Evolutionary conservation across 768 basidiomycete species (phyloP).

Genomic region (Agrocybe praecox): DNA sequence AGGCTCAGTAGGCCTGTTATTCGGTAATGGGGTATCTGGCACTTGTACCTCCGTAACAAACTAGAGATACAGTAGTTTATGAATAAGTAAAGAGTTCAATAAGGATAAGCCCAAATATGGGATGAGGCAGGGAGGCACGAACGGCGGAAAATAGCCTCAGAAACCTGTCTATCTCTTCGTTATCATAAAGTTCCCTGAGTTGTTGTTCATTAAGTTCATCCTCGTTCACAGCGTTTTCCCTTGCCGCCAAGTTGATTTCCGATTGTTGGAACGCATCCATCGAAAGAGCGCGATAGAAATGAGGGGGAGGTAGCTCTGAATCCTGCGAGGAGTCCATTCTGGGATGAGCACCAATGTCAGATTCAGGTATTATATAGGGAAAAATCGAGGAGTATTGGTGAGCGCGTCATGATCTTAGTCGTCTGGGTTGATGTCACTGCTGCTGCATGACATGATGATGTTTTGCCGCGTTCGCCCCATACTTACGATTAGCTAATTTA

Average conservation of each 20-base stretch:
- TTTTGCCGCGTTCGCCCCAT: not conserved
- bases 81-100: not conserved
- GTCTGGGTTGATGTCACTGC: not conserved
- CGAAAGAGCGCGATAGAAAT: slow-evolving; percentile 1
- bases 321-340: not conserved
- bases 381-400: not conserved
- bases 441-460: not conserved
- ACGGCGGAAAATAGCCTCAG: slow-evolving; percentile 61
- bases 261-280: slow-evolving; percentile 12
- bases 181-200: slow-evolving; percentile 60
- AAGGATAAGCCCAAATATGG: not conserved
- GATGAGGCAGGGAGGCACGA: not conserved
- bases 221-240: slow-evolving; percentile 7
- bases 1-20: not conserved
- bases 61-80: slow-evolving; percentile 31
- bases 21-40: slow-evolving; percentile 19
- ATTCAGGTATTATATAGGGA: not conserved
- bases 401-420: slow-evolving; percentile 1
- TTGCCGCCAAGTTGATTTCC: not conserved
- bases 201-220: slow-evolving; percentile 51
- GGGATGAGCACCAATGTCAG: not conserved
- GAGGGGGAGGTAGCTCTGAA: not conserved
- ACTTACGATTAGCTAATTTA: not conserved
- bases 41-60: slow-evolving; percentile 61
- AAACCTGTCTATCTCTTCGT: slow-evolving; percentile 66